These are phyloP conservation scores for Solanum tarapatanum DNA, from an alignment of 257 asterid species.

Conservation along the genomic window DNA sequence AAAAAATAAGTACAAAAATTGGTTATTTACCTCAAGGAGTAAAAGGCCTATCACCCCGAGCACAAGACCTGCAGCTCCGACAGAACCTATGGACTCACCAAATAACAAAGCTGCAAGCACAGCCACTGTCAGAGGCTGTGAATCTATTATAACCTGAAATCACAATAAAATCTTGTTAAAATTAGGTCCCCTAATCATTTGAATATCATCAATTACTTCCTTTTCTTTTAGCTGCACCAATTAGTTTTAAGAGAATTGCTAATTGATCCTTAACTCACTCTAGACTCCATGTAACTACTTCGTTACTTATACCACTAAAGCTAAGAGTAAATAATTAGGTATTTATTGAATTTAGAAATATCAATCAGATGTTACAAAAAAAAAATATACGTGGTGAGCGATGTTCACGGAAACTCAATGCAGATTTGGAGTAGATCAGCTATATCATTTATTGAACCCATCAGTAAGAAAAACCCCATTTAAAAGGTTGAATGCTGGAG, in stretches of 20 bases:
- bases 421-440: neutral
- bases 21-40: slow-evolving; percentile 73
- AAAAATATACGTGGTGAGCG: neutral
- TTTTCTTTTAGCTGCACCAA: neutral
- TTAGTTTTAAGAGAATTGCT: neutral
- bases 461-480: neutral
- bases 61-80: slow-evolving; percentile 78
- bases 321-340: neutral
- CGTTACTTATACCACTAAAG: neutral
- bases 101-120: slow-evolving; percentile 72
- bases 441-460: neutral
- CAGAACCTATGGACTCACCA: slow-evolving; percentile 72
- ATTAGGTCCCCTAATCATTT: neutral
- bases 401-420: neutral
- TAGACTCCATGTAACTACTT: neutral
- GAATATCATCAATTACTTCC: neutral
- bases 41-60: slow-evolving; percentile 81
- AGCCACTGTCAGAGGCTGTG: slow-evolving; percentile 96
- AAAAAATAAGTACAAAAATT: neutral
- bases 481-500: neutral
- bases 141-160: slow-evolving; percentile 89
- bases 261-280: neutral
- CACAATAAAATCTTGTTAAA: neutral
- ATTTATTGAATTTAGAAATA: neutral
- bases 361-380: neutral